Conservation (phyloP, 306 rosid species). For the Lablab purpureus region DNA sequence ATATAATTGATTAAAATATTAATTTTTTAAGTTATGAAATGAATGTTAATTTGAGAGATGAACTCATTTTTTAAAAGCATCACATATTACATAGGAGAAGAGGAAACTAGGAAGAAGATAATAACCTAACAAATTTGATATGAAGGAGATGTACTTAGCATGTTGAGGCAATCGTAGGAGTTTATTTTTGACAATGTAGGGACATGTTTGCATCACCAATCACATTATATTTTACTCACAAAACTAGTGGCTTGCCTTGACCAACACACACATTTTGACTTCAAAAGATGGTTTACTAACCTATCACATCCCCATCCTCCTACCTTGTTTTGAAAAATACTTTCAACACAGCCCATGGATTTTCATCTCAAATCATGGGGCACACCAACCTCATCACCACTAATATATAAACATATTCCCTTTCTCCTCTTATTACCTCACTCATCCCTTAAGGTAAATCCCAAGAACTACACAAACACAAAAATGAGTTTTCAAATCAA, state of each 20-base stretch:
- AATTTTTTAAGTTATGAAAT: no score
- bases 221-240: background rate
- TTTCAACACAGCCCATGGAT: conserved; percentile 42
- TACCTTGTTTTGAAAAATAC: conserved; percentile 50
- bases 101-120: background rate
- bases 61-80: no score
- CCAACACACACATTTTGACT: conserved; percentile 40
- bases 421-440: background rate
- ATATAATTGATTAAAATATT: no score
- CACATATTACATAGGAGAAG: background rate
- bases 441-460: background rate
- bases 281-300: conserved; percentile 15
- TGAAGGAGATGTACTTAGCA: no score
- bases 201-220: background rate
- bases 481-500: conserved; percentile 47
- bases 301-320: conserved; percentile 42
- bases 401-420: conserved; percentile 22
- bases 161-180: background rate
- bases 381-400: conserved; percentile 31
- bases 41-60: no score
- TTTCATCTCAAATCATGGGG: conserved; percentile 44
- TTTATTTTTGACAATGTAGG: background rate
- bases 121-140: background rate
- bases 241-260: conserved; percentile 16
- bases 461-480: background rate